Evolutionary conservation across 495 filamentous ascomycete species (phyloP), one percentile per base, ranked within the genome.

Genomic region (Xylaria intraflava): DNA sequence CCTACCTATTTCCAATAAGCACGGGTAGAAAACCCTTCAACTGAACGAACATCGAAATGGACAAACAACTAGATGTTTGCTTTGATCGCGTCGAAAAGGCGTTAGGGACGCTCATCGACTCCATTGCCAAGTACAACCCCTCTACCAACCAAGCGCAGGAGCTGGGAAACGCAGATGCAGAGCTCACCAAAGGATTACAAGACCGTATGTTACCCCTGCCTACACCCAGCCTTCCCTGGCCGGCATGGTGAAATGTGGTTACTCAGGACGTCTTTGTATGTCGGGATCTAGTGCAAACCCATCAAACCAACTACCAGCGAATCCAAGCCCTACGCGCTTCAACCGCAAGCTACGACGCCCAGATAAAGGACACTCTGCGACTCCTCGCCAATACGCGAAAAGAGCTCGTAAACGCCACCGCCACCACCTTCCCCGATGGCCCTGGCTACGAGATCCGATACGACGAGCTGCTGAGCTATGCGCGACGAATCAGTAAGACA

Each of bases 91-190:
- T 90, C 36, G 86, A 88, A 61, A 76, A 78, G 50, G 82, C 84
- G 5, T 72, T 92, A 23, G 73, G 75, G 11, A 77, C 68, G 8
- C 75, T 92, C 10, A 80, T 89, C 60, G 84, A 87, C 62, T 88
- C 87, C 1, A 86, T 92, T 38, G 72, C 84, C 8, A 83, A 87
- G 51, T 90, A 89, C 77, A 87, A 88, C 57, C 88, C 88, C 26
- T 85, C 82, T 10, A 68, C 79, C 5, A 62, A 70, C 24, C 77
- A 82, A 22, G 86, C 86, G 5, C 69, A 75, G 20, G 80, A 86
- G 29, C 78, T 92, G 17, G 69, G 84, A 6, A 68, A 73, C n/a
- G 88, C 86, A 38, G 86, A 92, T 56, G 72, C 75, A 33, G 78
- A 82, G 44, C 77, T 92, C 19, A 72, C 65, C 41, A 60, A 71